A percentile compares a stretch with the other conserved stretches of the same genome.
phyloP scores from a whole-genome alignment of 495 filamentous ascomycete genomes.

The Pseudoneurospora amorphoporcata region DNA sequence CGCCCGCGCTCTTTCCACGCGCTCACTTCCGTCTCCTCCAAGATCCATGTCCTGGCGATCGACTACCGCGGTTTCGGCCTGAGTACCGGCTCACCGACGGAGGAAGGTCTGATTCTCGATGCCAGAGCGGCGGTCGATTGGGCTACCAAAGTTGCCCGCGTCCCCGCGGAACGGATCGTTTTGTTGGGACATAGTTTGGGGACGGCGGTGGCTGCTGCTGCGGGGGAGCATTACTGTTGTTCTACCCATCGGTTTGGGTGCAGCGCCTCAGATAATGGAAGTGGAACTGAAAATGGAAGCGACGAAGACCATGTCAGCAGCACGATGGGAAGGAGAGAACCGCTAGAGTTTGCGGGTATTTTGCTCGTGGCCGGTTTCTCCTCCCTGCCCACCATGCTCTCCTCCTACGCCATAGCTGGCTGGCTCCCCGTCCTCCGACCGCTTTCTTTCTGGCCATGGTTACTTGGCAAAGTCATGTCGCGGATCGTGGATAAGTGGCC shows the following conservation, averaged over 20 bases:
- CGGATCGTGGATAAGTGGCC: constrained; percentile 45
- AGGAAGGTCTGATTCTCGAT: constrained; percentile 73
- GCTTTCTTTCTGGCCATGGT: constrained; percentile 38
- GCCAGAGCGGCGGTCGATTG: constrained; percentile 61
- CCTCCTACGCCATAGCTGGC: constrained; percentile 55
- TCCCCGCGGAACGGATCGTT: constrained; percentile 62
- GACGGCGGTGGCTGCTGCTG: constrained; percentile 67
- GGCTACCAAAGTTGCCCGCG: constrained; percentile 51
- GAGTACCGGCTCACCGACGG: constrained; percentile 69
- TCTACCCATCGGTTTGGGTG: neutral
- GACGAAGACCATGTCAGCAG: no score
- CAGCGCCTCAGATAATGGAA: neutral
- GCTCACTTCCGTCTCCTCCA: constrained; percentile 45
- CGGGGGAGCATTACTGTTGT: constrained; percentile 51
- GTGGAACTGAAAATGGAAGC: no score
- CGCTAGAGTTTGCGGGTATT: constrained; percentile 53
- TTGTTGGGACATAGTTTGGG: constrained; percentile 85
- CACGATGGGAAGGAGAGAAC: constrained; percentile 12
- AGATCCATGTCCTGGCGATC: constrained; percentile 51
- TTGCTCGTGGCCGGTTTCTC: constrained; percentile 75
- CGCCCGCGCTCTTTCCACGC: constrained; percentile 54
- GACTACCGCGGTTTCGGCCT: constrained; percentile 89
- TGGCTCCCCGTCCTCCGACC: constrained; percentile 70
- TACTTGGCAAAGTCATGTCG: constrained; percentile 27
- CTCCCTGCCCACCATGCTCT: constrained; percentile 57